Evolutionary conservation across 495 filamentous ascomycete genomes (phyloP).

Genomic region (Staphylotrichum longicolle): DNA sequence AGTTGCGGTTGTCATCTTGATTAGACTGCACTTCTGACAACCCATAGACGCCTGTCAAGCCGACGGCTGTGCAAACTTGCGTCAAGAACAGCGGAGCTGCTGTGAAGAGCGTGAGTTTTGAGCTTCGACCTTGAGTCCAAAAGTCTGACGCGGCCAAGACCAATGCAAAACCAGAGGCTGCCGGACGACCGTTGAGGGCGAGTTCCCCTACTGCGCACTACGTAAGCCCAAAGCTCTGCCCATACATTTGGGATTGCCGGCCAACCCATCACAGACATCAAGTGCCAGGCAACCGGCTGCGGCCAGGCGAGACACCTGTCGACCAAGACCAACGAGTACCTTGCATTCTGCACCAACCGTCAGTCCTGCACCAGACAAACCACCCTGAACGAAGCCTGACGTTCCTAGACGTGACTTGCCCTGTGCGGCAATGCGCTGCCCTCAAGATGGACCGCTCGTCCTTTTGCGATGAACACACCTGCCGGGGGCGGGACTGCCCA

Average conservation of each 20-base stretch:
- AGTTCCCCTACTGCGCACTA: conserved; percentile 29
- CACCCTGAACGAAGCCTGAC: neutral
- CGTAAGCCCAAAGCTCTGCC: conserved; percentile 13
- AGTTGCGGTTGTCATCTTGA: neutral
- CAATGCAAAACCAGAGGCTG: conserved; percentile 27
- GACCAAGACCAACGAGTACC: conserved; percentile 27
- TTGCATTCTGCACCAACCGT: conserved; percentile 32
- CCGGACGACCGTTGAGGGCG: conserved; percentile 22
- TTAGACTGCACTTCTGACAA: neutral
- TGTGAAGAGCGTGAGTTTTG: conserved; percentile 27
- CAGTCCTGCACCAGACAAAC: neutral
- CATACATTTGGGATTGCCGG: neutral
- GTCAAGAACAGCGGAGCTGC: conserved; percentile 26
- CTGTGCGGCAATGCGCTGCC: conserved; percentile 20
- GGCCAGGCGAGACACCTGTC: conserved; percentile 19
- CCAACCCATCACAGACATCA: conserved; percentile 21
- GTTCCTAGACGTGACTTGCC: conserved; percentile 33
- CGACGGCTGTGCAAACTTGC: conserved; percentile 25
- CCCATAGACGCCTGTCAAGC: conserved; percentile 27
- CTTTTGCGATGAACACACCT: conserved; percentile 34
- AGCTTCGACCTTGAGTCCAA: neutral
- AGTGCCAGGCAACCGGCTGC: conserved; percentile 25
- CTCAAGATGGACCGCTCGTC: conserved; percentile 21
- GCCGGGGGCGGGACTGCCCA: conserved; percentile 29
- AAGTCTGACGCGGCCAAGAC: conserved; percentile 12